Base-by-base conservation (phyloP, 768 basidiomycete genomes). In the Naganishia vaughanmartiniae region DNA sequence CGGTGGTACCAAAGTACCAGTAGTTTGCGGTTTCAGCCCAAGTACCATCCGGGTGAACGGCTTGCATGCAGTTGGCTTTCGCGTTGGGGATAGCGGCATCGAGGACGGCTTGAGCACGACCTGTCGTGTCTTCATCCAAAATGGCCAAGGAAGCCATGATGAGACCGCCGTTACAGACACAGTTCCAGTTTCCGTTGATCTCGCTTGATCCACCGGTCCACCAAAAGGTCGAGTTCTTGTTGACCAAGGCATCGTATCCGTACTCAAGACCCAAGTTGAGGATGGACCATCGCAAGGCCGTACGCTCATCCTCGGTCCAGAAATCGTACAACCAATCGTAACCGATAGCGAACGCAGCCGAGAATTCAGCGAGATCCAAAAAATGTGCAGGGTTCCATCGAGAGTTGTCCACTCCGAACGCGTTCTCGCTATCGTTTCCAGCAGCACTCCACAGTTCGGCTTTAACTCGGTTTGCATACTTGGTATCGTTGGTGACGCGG, bases 241-340 rank as follows among this genome's bases (percentile, higher is more conserved):
- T 78, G 30, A 83, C 83, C 73, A 85, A 89, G 1, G 86, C 87
- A 26, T 75, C 73, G 51, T 87, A 73, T 74, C 93, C 94, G 53
- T 84, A 86, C 69, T 77, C 81, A 31, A 99, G 86, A 68, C 93
- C 96, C 74, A 89, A 89, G 73, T 85, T 83, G 81, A 93, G 85
- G 83, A 98, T 86, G 17, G 88, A 88, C 73, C 79, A 83, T 76
- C 86, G 85, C 73, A 99, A 90, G 57, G 83, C 83, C 28, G 79
- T 81, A 78, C 88, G 89, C 81, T 94, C 92, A 0, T 87, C 85
- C 36, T 85, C 82, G 17, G 86, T 87, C 91, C 90, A 95, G 66
- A 85, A 83, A 66, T 93, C 89, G 80, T 96, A 89, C 36, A 98
- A 78, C 96, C 96, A 99, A 78, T 99, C 96, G 76, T 98, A 99